phyloP scores from a whole-genome alignment of 106 monocot genomes.

The Ottelia alismoides region DNA sequence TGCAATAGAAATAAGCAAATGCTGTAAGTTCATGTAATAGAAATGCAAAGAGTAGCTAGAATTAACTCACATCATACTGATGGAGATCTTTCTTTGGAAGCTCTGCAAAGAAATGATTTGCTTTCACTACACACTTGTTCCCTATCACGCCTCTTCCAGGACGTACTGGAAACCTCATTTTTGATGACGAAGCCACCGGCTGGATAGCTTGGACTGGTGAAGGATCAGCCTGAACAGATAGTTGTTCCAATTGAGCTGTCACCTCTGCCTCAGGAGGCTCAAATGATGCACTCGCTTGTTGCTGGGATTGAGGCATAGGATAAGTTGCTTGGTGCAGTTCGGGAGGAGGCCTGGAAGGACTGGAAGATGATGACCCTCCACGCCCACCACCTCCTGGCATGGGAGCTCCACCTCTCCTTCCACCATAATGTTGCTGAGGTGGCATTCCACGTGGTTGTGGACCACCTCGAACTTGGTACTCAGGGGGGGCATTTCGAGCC shows the following conservation, averaged over 20 bases:
- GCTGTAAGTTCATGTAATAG: no score
- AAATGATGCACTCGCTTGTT: slow-evolving; percentile 27
- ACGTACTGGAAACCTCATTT: slow-evolving; percentile 66
- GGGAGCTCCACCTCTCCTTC: slow-evolving; percentile 26
- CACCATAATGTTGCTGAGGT: slow-evolving; percentile 41
- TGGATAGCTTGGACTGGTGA: slow-evolving; percentile 26
- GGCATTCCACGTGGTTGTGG: slow-evolving; percentile 30
- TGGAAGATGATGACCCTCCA: slow-evolving; percentile 21
- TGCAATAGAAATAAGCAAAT: no score
- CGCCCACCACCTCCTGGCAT: slow-evolving; percentile 20
- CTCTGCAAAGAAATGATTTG: slow-evolving; percentile 82
- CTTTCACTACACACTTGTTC: slow-evolving; percentile 64
- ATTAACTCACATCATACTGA: slow-evolving; percentile 88
- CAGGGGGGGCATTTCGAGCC: slow-evolving; percentile 6
- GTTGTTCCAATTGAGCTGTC: slow-evolving; percentile 34
- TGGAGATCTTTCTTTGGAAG: slow-evolving; percentile 78
- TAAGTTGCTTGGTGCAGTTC: slow-evolving; percentile 98
- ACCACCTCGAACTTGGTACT: slow-evolving; percentile 40
- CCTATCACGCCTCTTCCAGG: slow-evolving; percentile 68
- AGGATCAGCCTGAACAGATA: slow-evolving; percentile 26
- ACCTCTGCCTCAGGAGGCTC: slow-evolving; percentile 16
- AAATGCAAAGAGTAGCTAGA: no score
- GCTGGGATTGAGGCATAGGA: slow-evolving; percentile 13
- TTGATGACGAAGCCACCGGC: slow-evolving; percentile 30
- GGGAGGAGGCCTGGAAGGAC: slow-evolving; percentile 52